Evolutionary conservation across 2,329 filamentous ascomycete species (phyloP).

Genomic region (Cyclaneusma minus): DNA sequence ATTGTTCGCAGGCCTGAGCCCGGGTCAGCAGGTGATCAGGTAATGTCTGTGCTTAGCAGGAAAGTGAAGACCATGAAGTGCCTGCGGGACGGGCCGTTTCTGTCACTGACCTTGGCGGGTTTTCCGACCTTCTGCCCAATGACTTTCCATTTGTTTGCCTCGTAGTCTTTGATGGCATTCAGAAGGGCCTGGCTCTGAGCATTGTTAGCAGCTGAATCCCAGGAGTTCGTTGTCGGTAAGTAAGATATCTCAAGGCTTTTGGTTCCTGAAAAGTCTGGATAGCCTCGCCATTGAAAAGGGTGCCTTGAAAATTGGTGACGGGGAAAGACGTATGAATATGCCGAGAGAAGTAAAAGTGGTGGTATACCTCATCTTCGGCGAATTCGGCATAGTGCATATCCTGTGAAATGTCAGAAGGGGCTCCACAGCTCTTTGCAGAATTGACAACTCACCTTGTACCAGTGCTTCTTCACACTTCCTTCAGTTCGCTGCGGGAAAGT

Average conservation of each 20-base stretch:
- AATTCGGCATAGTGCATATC: constrained; percentile 99
- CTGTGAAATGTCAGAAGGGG: constrained; percentile 26
- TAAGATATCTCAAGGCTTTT: constrained; percentile 3
- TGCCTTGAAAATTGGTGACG: constrained; percentile 7
- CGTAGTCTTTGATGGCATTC: constrained; percentile 95
- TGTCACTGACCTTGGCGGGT: constrained; percentile 71
- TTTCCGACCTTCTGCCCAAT: constrained; percentile 96
- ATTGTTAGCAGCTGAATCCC: constrained; percentile 3
- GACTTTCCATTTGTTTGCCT: constrained; percentile 96
- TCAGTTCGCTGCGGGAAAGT: constrained; percentile 88
- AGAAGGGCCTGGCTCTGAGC: constrained; percentile 60
- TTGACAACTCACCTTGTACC: constrained; percentile 85
- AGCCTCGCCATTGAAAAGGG: too few relatives aligned
- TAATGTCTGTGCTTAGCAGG: constrained; percentile 4
- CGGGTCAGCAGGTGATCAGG: constrained; percentile 11
- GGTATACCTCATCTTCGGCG: constrained; percentile 86
- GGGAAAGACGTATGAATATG: constrained; percentile 2
- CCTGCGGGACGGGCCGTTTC: too few relatives aligned
- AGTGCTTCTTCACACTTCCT: constrained; percentile 98
- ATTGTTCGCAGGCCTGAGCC: constrained; percentile 66
- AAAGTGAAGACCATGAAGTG: constrained; percentile 10
- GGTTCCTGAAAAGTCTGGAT: too few relatives aligned
- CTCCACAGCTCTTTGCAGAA: too few relatives aligned
- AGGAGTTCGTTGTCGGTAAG: background rate
- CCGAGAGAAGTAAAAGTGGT: too few relatives aligned